Conservation (phyloP, 2,329 filamentous ascomycete genomes). For the Aspergillus brunneoviolaceus region DNA sequence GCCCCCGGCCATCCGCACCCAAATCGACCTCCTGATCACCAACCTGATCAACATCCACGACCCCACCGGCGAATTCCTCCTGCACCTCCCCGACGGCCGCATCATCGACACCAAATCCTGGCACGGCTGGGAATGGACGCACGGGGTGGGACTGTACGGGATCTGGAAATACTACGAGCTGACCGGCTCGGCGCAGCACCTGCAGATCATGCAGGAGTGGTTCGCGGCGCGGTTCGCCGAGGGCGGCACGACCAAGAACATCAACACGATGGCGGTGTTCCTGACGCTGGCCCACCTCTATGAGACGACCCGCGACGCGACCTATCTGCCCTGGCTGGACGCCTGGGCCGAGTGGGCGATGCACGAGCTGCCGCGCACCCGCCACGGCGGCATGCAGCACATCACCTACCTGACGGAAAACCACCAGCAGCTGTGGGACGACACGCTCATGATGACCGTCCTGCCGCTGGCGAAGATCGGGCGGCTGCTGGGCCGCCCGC, state of each 20-base stretch:
- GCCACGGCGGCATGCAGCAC: conserved; percentile 71
- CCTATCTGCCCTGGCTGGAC: conserved; percentile 75
- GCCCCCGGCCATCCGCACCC: conserved; percentile 47
- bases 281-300: conserved; percentile 76
- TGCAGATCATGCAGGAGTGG: conserved; percentile 71
- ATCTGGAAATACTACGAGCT: conserved; percentile 79
- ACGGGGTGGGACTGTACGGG: conserved; percentile 76
- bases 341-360: conserved; percentile 82
- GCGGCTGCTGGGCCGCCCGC: conserved; percentile 64
- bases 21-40: conserved; percentile 66
- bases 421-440: conserved; percentile 76
- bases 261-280: conserved; percentile 81
- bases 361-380: conserved; percentile 70
- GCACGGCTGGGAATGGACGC: conserved; percentile 75
- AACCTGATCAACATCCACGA: conserved; percentile 78
- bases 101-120: conserved; percentile 83
- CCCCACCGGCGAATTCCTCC: conserved; percentile 69
- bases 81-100: conserved; percentile 68
- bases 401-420: conserved; percentile 71
- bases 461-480: conserved; percentile 79
- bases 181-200: conserved; percentile 60
- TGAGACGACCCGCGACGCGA: conserved; percentile 67
- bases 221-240: conserved; percentile 67
- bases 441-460: conserved; percentile 86
- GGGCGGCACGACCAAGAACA: conserved; percentile 77